phyloP scores from a whole-genome alignment of 1,284 basidiomycete species.

The Boletus semigastroideus region DNA sequence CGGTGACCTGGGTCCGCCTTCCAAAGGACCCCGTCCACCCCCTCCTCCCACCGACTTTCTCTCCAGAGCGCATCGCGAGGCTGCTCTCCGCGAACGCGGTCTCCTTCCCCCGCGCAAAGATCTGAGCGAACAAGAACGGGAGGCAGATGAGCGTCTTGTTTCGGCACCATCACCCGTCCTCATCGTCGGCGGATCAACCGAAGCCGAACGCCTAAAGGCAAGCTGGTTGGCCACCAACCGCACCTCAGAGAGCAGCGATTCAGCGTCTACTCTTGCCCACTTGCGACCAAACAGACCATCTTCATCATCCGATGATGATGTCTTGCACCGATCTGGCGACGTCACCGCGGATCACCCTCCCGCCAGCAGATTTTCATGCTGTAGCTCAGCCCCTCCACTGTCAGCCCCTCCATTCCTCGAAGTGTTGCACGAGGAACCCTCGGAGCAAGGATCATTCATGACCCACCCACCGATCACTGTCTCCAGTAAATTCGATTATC shows the following conservation, averaged over 20 bases:
- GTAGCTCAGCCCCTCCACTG: constrained; percentile 23
- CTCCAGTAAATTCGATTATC: constrained; percentile 4
- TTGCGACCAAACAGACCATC: background rate
- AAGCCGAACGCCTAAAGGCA: constrained; percentile 48
- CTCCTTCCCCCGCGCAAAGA: constrained; percentile 48
- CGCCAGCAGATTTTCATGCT: constrained; percentile 23
- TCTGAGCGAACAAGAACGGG: constrained; percentile 47
- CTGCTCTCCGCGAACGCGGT: constrained; percentile 54
- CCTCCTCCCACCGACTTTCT: constrained; percentile 17
- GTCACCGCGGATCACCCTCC: constrained; percentile 5
- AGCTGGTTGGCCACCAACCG: constrained; percentile 47
- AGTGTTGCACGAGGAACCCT: constrained; percentile 32
- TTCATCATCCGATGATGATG: constrained; percentile 2
- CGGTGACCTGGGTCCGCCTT: background rate
- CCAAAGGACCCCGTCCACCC: constrained; percentile 5
- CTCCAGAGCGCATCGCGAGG: constrained; percentile 39
- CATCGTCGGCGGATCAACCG: constrained; percentile 29
- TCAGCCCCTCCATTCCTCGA: constrained; percentile 28
- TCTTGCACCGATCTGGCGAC: constrained; percentile 12
- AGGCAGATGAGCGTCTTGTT: constrained; percentile 42
- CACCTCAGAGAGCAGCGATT: constrained; percentile 17
- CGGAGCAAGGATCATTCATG: constrained; percentile 17
- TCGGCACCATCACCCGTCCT: constrained; percentile 23
- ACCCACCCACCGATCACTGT: constrained; percentile 1
- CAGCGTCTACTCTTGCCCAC: constrained; percentile 7